Base-by-base conservation (phyloP, 768 basidiomycete species). In the Rhizopogon sp. region DNA sequence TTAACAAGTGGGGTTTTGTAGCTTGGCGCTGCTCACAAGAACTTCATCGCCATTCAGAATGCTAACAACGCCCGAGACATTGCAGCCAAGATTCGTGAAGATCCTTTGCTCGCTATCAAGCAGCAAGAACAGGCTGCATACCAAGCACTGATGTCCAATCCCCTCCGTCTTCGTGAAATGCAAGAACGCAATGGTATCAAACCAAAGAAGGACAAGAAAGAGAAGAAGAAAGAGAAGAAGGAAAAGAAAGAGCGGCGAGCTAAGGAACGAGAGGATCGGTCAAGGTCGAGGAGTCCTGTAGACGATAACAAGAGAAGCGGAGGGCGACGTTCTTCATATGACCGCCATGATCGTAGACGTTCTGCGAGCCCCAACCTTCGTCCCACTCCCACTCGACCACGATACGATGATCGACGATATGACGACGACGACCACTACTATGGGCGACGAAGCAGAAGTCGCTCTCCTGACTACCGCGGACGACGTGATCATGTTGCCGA, bases 81-180 rank as follows among this genome's bases (percentile, higher is more conserved):
- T 43, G 89, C 93, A 20, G 76, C 93, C 29, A 98, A 99, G 72
- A 87, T 99, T 58, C 87, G 97, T 35, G 97, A 98, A 71, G 97
- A 99, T 65, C 97, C 97, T 5, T 67, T 98, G 5, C 79, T 99
- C n/a, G 92, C 90, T 13, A 98, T 99, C 75, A 98, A 98, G 71
- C 90, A 94, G 67, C 96, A 98, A 65, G 96, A 99, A 71, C 94
- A 97, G 66, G 88, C 90, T 7, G 90, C 93, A 6, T 88, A 93
- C 61, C 84, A 97, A 60, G 83, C 91, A 2, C 74, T 97, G 39
- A 79, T 91, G 75, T 82, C 87, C 46, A 94, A 95, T 62, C 93
- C 93, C 31, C 80, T 93, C 33, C 90, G 90, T 22, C 74, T 94
- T 44, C 82, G 85, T 54, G 85, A 91, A 67, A 72, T 94, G 76